These are phyloP conservation scores for Tilletia indica DNA, from an alignment of 1,284 basidiomycete genomes.

Conservation along the genomic window DNA sequence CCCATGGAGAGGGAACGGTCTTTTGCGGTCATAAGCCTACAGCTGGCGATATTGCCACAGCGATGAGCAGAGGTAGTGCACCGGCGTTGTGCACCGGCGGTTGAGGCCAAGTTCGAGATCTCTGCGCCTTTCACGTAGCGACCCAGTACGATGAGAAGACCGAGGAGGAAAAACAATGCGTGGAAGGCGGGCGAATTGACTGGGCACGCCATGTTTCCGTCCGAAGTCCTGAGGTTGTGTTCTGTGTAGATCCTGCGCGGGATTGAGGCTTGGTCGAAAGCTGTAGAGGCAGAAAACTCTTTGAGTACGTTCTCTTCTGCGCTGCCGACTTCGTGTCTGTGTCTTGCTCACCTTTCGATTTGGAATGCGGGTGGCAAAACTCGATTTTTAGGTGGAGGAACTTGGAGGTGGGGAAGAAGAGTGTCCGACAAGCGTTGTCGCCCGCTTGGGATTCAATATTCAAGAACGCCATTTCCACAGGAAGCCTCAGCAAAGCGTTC, in stretches of 20 bases:
- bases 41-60: background rate
- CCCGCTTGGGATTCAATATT: conserved; percentile 15
- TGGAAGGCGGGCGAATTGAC: conserved; percentile 48
- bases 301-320: too few species aligned
- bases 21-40: background rate
- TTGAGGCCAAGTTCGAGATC: background rate
- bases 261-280: too few species aligned
- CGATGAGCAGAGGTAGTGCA: conserved; percentile 4
- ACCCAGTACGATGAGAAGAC: conserved; percentile 43
- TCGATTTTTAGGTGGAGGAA: too few species aligned
- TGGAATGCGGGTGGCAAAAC: too few species aligned
- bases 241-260: too few species aligned
- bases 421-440: background rate
- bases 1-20: background rate
- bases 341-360: too few species aligned
- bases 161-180: conserved; percentile 44
- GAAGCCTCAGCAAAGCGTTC: conserved; percentile 21
- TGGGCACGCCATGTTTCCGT: conserved; percentile 38
- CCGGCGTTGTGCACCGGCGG: too few species aligned
- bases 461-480: conserved; percentile 19
- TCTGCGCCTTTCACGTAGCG: conserved; percentile 31
- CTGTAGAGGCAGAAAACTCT: too few species aligned
- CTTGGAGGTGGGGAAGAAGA: too few species aligned
- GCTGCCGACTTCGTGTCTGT: too few species aligned
- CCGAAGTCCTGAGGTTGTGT: too few species aligned